These are phyloP conservation scores for Ophiostoma perfectum DNA, from an alignment of 2,329 filamentous ascomycete species.

Conservation along the genomic window DNA sequence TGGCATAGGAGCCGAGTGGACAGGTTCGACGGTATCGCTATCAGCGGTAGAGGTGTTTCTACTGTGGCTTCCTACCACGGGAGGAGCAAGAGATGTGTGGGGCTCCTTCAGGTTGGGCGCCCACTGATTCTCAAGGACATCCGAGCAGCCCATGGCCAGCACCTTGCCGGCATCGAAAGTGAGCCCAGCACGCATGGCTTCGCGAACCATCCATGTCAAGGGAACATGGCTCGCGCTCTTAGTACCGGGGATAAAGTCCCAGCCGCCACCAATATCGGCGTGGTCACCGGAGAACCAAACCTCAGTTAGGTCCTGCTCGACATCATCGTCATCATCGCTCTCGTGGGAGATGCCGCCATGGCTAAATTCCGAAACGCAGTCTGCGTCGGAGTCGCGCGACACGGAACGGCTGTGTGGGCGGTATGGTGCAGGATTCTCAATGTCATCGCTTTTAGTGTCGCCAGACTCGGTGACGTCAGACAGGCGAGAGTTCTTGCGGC, in stretches of 20 bases:
- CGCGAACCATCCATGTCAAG: conserved; percentile 61
- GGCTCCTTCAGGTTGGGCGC: conserved; percentile 10
- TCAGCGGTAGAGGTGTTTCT: not conserved
- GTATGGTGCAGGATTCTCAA: not conserved
- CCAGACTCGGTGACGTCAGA: not conserved
- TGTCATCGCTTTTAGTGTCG: not conserved
- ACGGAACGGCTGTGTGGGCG: not conserved
- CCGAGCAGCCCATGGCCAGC: conserved; percentile 58
- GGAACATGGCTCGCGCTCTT: conserved; percentile 62
- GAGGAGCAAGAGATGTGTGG: not conserved
- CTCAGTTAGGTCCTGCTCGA: conserved; percentile 68
- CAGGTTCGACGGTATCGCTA: conserved; percentile 11
- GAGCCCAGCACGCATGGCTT: conserved; percentile 58
- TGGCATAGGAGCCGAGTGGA: conserved; percentile 14
- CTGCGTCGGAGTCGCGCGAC: not conserved
- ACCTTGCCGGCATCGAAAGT: conserved; percentile 65
- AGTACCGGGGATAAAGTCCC: conserved; percentile 51
- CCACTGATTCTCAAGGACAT: conserved; percentile 34
- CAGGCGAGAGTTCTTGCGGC: not conserved
- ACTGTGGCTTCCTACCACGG: not conserved
- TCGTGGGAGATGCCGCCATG: conserved; percentile 26
- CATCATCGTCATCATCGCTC: conserved; percentile 41
- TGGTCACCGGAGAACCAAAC: conserved; percentile 78
- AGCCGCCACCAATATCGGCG: conserved; percentile 70
- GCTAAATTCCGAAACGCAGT: not conserved